Conservation (phyloP, 257 asterid genomes). For the Penstemon eatonii region DNA sequence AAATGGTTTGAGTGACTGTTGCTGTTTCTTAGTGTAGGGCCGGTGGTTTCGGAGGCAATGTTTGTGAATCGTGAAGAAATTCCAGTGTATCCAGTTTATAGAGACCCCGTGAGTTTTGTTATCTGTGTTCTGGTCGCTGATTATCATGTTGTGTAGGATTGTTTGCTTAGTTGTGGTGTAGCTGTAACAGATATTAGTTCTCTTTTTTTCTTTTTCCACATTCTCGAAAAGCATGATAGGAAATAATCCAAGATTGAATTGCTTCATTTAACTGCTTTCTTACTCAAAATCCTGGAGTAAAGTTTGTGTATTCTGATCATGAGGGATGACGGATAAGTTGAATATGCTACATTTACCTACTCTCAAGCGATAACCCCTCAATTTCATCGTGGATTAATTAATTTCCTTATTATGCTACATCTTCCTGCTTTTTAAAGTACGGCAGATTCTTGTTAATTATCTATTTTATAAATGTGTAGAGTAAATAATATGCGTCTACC, state of each 20-base stretch:
- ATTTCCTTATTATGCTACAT: neutral
- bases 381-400: neutral
- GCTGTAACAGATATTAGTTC: too few relatives aligned
- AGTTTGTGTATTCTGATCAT: neutral
- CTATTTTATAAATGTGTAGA: neutral
- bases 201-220: too few relatives aligned
- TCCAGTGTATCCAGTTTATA: constrained; percentile 82
- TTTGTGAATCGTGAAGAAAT: constrained; percentile 92
- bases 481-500: neutral
- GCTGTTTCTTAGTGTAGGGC: constrained; percentile 51
- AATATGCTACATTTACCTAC: neutral
- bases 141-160: neutral
- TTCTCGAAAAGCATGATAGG: too few relatives aligned
- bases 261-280: neutral
- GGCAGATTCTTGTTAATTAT: neutral
- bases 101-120: constrained; percentile 83
- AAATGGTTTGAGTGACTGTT: neutral
- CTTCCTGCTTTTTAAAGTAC: neutral
- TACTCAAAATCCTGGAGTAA: neutral
- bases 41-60: constrained; percentile 98
- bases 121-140: constrained; percentile 23
- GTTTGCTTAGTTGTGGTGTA: too few relatives aligned
- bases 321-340: neutral
- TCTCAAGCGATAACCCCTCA: neutral
- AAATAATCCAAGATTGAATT: too few relatives aligned